phyloP scores from a whole-genome alignment of 1,284 basidiomycete species.

The Trichosporon sp. region DNA sequence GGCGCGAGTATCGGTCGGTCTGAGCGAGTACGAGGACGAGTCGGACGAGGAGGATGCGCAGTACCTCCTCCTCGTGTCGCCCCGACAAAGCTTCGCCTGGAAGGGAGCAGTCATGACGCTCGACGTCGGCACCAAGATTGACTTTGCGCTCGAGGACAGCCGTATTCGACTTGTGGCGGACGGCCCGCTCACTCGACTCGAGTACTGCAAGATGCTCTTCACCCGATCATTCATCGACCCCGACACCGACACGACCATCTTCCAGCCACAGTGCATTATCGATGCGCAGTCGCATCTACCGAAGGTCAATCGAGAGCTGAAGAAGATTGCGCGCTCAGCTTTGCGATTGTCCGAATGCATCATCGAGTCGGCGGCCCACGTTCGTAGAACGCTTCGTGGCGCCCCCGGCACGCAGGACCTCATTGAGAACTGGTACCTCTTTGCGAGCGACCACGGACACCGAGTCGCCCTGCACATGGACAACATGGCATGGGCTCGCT shows the following conservation, averaged over 20 bases:
- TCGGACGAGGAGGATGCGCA: constrained; percentile 48
- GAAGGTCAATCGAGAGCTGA: constrained; percentile 78
- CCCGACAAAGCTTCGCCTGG: constrained; percentile 86
- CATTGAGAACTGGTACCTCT: constrained; percentile 91
- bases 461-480: constrained; percentile 86
- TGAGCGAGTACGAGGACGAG: constrained; percentile 52
- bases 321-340: constrained; percentile 82
- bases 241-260: constrained; percentile 37
- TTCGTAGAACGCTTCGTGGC: constrained; percentile 61
- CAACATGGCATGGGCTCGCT: constrained; percentile 61
- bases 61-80: constrained; percentile 84
- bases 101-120: constrained; percentile 74
- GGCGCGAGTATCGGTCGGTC: constrained; percentile 54
- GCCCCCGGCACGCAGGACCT: constrained; percentile 73
- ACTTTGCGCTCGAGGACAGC: constrained; percentile 74
- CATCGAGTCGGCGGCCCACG: constrained; percentile 79
- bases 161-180: constrained; percentile 80
- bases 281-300: constrained; percentile 92
- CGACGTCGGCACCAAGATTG: constrained; percentile 56
- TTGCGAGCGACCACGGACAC: constrained; percentile 85
- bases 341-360: constrained; percentile 89
- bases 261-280: constrained; percentile 52
- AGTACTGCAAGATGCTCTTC: constrained; percentile 73
- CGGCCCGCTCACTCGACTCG: constrained; percentile 71
- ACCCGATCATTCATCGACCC: constrained; percentile 57